A percentile compares a stretch with the other conserved stretches of the same genome.
Conservation (phyloP, 2,329 filamentous ascomycete species). For the Polychaeton citri region DNA sequence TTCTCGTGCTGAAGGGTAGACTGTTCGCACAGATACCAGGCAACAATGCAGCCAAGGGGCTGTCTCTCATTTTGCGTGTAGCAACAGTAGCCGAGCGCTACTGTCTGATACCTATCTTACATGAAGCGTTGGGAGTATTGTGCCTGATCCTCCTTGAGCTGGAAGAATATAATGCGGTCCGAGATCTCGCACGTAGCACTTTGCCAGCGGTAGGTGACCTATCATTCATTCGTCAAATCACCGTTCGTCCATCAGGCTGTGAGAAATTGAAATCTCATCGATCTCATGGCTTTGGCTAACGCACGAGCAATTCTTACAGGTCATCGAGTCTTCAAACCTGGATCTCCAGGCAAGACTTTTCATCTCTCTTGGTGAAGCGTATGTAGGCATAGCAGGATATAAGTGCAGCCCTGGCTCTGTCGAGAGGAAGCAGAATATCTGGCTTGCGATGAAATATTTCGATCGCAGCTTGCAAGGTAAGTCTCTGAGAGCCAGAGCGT, state of each 20-base stretch:
- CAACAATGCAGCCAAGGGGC: constrained; percentile 58
- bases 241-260: too few relatives aligned
- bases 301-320: too few relatives aligned
- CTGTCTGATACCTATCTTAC: constrained; percentile 54
- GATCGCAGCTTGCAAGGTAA: constrained; percentile 21
- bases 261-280: too few relatives aligned
- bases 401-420: constrained; percentile 18
- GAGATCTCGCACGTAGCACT: constrained; percentile 50
- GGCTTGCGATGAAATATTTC: constrained; percentile 14
- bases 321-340: constrained; percentile 54
- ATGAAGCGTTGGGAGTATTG: constrained; percentile 56
- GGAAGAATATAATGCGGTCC: constrained; percentile 56
- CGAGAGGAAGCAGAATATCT: constrained; percentile 14
- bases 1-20: constrained; percentile 60
- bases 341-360: constrained; percentile 54
- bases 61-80: constrained; percentile 64
- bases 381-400: constrained; percentile 61
- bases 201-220: constrained; percentile 50
- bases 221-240: too few relatives aligned
- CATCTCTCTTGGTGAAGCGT: constrained; percentile 58
- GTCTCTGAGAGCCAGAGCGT: too few relatives aligned
- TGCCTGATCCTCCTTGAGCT: constrained; percentile 56
- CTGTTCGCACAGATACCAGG: constrained; percentile 47
- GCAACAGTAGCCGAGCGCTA: constrained; percentile 60
- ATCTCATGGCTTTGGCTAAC: too few relatives aligned